Base-by-base conservation (phyloP, 345 rosid species). In the Dimocarpus longan region DNA sequence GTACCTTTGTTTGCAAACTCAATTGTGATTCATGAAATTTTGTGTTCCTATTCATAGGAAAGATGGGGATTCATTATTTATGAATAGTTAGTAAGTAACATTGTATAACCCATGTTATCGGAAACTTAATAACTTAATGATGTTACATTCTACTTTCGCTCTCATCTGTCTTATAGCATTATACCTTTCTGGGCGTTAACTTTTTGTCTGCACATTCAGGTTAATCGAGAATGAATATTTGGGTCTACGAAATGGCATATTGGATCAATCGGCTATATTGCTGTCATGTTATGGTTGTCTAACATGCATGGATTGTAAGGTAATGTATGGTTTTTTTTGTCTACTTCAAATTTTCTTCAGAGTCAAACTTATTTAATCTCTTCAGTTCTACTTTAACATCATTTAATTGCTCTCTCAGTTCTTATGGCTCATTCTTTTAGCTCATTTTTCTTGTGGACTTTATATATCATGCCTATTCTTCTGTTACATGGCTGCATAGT, bases 231-330 rank as follows among this genome's bases (percentile, higher is more conserved):
- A 96, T 79, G 94, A 84, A 77, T 96, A 92, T 86, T 82, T 96
- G 84, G 97, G 97, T 81, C 89, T 96, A 84, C 84, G 84, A 85
- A 96, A 96, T 85, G 99, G 98, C 79, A 94, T 96, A 80, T 78
- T 96, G 84, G 99, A 96, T 86, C 99, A 94, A 73, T 96, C 99
- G 56, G 97, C 97, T 76, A 93, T 96, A 71, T 73, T 96, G 81
- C 94, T 96, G 80, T 96, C 99, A 77, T 80, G 91, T 67, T 81
- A 85, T 60, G 95, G 97, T 75, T 91, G 95, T 85, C 91, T 96
- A 79, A 91, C 92, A 64, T 86, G 76, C 88, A 93, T 96, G 95
- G 84, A 96, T 84, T 94, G 99, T 91, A 94, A 91, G 95, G 97
- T 96, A 91, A 82, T 12, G 18, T 54, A 42, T 73, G 40, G 48